Evolutionary conservation across 495 filamentous ascomycete genomes (phyloP), one percentile per base, ranked within the genome.

Genomic region (Bombardia bombarda): DNA sequence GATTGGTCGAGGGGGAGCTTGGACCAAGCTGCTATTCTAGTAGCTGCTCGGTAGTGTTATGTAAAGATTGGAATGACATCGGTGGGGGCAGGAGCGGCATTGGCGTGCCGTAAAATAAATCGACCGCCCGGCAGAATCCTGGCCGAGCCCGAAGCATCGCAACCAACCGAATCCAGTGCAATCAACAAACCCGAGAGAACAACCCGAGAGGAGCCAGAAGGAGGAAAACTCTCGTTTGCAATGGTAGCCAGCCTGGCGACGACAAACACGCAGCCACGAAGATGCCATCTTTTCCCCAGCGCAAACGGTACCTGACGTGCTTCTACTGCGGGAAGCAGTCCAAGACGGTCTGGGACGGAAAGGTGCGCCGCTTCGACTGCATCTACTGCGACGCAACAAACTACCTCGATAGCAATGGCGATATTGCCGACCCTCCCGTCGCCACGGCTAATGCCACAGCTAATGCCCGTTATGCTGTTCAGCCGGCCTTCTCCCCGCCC

Each of bases 381-480:
- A 55, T 70, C 9, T 65, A 77, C 42, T 94, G 87, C 66, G 84
- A 88, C 47, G 82, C 86, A 17, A 77, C 82, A 43, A 95, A 94
- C 63, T 86, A 82, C 63, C 66, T 93, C 7, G 89, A 95, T 55
- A 66, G 75, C 84, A 75, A 87, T 57, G 89, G 89, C 53, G 74
- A 90, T 40, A 87, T 94, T 34, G 86, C 83, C 35, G 89, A 95
- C 57, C 86, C 89, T 13, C 88, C 89, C n/a, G 72, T 76, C 22
- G 60, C 72, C 8, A 72, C 65, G 14, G 43, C 60, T 42, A 33
- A 42, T 35, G 57, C 57, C 33, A 60, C 60, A 43, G 60, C 53
- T 42, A 46, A 54, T 24, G 47, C 61, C 23, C 66, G 57, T 43
- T 68, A 48, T 53, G 56, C 65, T 46, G 60, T 72, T 43, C 55